phyloP scores from a whole-genome alignment of 179 eudicot species.

The Silene coronaria region DNA sequence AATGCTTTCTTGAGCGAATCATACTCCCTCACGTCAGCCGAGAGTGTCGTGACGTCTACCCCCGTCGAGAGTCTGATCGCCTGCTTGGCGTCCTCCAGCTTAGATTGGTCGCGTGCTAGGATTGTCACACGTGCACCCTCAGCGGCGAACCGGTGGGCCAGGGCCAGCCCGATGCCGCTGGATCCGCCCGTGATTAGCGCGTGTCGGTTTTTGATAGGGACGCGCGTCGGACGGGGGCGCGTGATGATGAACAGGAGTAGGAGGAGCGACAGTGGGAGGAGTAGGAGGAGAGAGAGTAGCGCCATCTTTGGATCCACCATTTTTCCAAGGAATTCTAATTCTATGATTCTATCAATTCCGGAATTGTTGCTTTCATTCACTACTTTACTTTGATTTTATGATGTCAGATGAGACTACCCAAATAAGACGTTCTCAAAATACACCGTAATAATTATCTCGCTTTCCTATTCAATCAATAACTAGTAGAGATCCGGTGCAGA shows the following conservation, averaged over 20 bases:
- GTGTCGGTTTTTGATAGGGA: conserved; percentile 79
- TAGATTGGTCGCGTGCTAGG: conserved; percentile 49
- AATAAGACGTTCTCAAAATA: too few relatives aligned
- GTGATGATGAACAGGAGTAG: conserved; percentile 51
- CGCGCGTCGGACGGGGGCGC: conserved; percentile 48
- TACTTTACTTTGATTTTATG: too few relatives aligned
- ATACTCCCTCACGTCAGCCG: conserved; percentile 67
- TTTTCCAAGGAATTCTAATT: too few relatives aligned
- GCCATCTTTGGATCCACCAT: conserved; percentile 1
- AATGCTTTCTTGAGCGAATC: conserved; percentile 45
- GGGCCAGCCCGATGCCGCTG: conserved; percentile 88
- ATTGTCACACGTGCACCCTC: conserved; percentile 71
- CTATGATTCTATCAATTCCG: too few relatives aligned
- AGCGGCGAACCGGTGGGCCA: conserved; percentile 56
- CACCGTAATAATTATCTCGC: too few relatives aligned
- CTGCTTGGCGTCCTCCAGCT: conserved; percentile 51
- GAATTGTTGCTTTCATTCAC: too few relatives aligned
- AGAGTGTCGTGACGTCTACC: conserved; percentile 43
- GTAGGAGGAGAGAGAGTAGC: conserved; percentile 30
- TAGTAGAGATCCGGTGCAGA: too few relatives aligned
- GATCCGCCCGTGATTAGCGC: conserved; percentile 94
- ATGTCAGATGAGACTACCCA: too few relatives aligned
- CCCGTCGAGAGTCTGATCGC: conserved; percentile 51
- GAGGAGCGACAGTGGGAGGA: conserved; percentile 50
- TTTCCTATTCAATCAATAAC: too few relatives aligned